phyloP scores from a whole-genome alignment of 148 eudicot genomes.

The Suaeda aralocaspica region DNA sequence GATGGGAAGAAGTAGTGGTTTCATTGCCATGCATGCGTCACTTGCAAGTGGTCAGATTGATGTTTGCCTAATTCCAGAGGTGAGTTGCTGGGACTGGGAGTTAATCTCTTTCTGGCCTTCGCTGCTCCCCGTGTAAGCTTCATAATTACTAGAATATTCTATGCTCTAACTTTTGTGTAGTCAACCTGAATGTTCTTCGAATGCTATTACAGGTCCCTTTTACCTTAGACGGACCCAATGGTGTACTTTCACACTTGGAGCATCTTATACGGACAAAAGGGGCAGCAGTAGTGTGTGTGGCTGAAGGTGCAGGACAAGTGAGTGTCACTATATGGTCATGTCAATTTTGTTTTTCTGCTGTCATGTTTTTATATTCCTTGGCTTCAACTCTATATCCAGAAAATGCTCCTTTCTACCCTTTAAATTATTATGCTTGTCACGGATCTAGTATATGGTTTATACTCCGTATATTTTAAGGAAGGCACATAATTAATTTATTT shows the following conservation, averaged over 20 bases:
- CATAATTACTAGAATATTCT: not conserved
- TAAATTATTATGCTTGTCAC: not conserved
- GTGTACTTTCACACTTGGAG: conserved; percentile 41
- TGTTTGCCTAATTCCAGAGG: conserved; percentile 51
- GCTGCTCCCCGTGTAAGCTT: not conserved
- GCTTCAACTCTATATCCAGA: not conserved
- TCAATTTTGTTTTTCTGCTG: not conserved
- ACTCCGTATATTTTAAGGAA: too few relatives aligned
- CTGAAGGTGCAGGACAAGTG: conserved; percentile 56
- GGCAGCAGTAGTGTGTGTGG: conserved; percentile 44
- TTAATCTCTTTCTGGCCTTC: not conserved
- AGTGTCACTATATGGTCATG: conserved; percentile 15
- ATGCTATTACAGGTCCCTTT: conserved; percentile 35
- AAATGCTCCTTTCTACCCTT: not conserved
- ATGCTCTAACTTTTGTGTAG: not conserved
- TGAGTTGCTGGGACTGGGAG: conserved; percentile 15
- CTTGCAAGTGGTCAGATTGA: conserved; percentile 54
- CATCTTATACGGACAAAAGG: conserved; percentile 46
- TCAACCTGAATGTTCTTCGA: conserved; percentile 10
- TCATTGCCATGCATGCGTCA: conserved; percentile 55
- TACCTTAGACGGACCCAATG: conserved; percentile 38
- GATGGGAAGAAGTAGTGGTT: conserved; percentile 59
- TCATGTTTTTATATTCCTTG: not conserved
- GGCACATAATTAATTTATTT: too few relatives aligned
- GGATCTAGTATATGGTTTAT: not conserved